Conservation (phyloP, 257 asterid genomes). For the Ophiorrhiza pumila region DNA sequence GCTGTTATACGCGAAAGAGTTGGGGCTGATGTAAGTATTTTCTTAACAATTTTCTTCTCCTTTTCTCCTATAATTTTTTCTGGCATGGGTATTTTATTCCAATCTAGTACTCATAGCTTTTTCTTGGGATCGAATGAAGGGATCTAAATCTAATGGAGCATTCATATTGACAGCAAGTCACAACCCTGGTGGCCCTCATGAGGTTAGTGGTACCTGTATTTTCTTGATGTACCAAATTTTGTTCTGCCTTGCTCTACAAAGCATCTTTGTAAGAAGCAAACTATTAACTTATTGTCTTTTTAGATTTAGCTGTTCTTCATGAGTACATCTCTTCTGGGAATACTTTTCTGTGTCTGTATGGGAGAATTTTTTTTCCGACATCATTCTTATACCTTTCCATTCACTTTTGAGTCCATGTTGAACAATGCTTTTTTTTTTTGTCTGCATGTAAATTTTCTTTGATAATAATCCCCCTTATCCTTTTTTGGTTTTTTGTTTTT, state of each 20-base stretch:
- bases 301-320: not conserved
- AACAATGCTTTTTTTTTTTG: not conserved
- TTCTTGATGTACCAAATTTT: slow-evolving; percentile 8
- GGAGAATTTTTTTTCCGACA: not conserved
- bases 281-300: not conserved
- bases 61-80: not conserved
- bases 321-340: not conserved
- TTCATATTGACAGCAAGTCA: slow-evolving; percentile 97
- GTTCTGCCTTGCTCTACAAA: slow-evolving; percentile 5
- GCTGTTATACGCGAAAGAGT: slow-evolving; percentile 88
- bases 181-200: slow-evolving; percentile 97
- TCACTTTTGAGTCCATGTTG: not conserved
- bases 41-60: slow-evolving; percentile 18
- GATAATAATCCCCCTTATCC: not conserved
- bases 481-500: not conserved
- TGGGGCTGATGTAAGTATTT: slow-evolving; percentile 66
- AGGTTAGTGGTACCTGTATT: slow-evolving; percentile 46
- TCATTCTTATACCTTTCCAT: not conserved
- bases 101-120: not conserved
- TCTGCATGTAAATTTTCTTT: not conserved
- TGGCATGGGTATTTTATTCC: slow-evolving; percentile 1
- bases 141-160: slow-evolving; percentile 88
- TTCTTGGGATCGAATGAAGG: slow-evolving; percentile 41
- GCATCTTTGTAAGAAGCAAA: not conserved
- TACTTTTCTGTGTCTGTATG: not conserved